phyloP scores from a whole-genome alignment of 139 green algal genomes.

The Astrephomene gubernaculifera region DNA sequence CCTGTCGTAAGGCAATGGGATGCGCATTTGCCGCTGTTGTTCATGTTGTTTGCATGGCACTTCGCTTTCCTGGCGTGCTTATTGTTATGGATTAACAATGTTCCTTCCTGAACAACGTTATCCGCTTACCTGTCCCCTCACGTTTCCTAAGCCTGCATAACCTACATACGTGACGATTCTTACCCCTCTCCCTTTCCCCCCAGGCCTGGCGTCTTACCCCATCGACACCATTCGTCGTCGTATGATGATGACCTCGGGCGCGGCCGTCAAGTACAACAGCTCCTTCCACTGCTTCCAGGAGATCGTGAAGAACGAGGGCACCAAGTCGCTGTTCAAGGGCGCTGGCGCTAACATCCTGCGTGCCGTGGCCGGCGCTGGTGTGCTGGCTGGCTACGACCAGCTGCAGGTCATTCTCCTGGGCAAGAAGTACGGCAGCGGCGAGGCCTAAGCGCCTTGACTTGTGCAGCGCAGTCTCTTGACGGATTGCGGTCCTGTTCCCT shows the following conservation, averaged over 20 bases:
- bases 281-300: slow-evolving; percentile 95
- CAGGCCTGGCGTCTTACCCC: slow-evolving; percentile 95
- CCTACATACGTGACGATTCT: no score
- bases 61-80: no score
- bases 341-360: slow-evolving; percentile 84
- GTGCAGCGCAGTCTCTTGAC: not conserved
- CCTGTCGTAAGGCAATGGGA: no score
- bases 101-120: no score
- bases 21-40: no score
- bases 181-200: not conserved
- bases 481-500: not conserved
- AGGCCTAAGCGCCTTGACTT: not conserved
- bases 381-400: slow-evolving; percentile 72
- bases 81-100: no score
- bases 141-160: no score
- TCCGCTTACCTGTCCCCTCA: no score
- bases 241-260: slow-evolving; percentile 99
- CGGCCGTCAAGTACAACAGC: slow-evolving; percentile 91
- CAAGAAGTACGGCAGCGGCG: slow-evolving; percentile 65
- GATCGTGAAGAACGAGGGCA: slow-evolving; percentile 93
- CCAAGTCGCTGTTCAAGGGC: slow-evolving; percentile 97
- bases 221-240: slow-evolving; percentile 99
- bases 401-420: slow-evolving; percentile 61
- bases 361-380: slow-evolving; percentile 69
- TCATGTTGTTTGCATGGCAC: no score